These are phyloP conservation scores for Mycena haematopus DNA, from an alignment of 768 basidiomycete species.

Conservation along the genomic window DNA sequence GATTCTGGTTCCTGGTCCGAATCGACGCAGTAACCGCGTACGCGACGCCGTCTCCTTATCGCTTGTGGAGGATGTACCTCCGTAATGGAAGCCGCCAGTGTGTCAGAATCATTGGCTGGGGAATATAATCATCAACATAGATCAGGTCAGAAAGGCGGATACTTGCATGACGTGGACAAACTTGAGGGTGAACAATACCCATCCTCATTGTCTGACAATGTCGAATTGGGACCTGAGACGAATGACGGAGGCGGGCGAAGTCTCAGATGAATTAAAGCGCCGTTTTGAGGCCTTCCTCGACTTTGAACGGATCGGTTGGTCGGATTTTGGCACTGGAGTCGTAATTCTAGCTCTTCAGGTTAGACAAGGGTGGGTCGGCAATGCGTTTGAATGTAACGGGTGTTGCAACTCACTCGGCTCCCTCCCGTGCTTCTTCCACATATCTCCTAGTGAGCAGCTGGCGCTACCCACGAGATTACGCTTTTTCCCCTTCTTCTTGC, in stretches of 20 bases:
- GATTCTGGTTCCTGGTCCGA: slow-evolving; percentile 48
- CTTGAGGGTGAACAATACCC: slow-evolving; percentile 24
- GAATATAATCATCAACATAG: background rate
- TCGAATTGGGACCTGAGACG: background rate
- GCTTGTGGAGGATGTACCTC: slow-evolving; percentile 24
- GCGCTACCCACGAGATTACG: slow-evolving; percentile 60
- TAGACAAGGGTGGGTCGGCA: slow-evolving; percentile 16
- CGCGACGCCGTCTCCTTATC: slow-evolving; percentile 38
- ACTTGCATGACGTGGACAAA: slow-evolving; percentile 26
- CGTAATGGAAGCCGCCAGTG: slow-evolving; percentile 26
- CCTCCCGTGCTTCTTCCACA: slow-evolving; percentile 54
- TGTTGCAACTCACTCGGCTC: slow-evolving; percentile 48
- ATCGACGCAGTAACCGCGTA: slow-evolving; percentile 48
- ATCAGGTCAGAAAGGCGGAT: background rate
- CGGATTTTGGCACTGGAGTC: slow-evolving; percentile 48
- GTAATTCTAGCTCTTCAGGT: slow-evolving; percentile 50
- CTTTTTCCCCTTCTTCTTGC: slow-evolving; percentile 69
- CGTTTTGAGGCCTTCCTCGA: slow-evolving; percentile 51
- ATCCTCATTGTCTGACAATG: slow-evolving; percentile 12
- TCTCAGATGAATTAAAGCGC: slow-evolving; percentile 31
- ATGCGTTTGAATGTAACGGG: background rate
- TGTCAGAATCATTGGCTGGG: slow-evolving; percentile 25
- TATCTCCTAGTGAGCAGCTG: slow-evolving; percentile 57
- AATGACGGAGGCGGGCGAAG: slow-evolving; percentile 30
- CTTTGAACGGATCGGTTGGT: slow-evolving; percentile 39